Evolutionary conservation across 2,329 filamentous ascomycete genomes (phyloP).

Genomic region (Trichoderma asperellum): DNA sequence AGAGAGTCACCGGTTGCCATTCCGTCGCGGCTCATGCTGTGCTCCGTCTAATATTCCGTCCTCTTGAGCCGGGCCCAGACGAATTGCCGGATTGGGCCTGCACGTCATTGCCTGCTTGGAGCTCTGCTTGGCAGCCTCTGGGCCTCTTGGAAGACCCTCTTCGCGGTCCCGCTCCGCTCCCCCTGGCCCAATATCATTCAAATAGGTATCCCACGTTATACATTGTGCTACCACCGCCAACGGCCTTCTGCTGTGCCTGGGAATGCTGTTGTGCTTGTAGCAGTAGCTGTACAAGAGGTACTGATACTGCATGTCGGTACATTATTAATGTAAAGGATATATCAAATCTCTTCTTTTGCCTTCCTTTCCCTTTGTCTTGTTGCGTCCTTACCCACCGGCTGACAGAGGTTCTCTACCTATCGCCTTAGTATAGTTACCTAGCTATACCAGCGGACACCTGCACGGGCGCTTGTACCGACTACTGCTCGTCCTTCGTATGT

Average conservation of each 20-base stretch:
- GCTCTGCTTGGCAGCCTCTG: background rate
- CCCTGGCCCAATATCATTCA: constrained; percentile 8
- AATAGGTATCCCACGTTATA: background rate
- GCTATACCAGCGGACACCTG: background rate
- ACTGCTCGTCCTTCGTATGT: background rate
- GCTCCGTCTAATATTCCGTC: constrained; percentile 4
- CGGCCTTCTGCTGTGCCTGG: too few species aligned
- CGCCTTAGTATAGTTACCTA: background rate
- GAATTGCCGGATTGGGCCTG: constrained; percentile 26
- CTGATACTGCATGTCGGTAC: background rate
- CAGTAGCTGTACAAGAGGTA: too few species aligned
- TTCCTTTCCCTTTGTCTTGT: background rate
- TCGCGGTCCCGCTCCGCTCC: background rate
- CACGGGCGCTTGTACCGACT: background rate
- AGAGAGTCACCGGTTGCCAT: background rate
- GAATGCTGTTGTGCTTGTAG: background rate
- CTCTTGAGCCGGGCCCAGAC: background rate
- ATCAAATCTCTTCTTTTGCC: background rate
- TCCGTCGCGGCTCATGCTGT: background rate
- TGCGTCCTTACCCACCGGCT: background rate
- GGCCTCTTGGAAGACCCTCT: background rate
- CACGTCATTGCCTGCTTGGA: constrained; percentile 17
- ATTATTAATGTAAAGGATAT: background rate
- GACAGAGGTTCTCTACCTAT: too few species aligned
- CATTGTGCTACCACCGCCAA: background rate